Base-by-base conservation (phyloP, 2,329 filamentous ascomycete species). In the Madurella fahalii region DNA sequence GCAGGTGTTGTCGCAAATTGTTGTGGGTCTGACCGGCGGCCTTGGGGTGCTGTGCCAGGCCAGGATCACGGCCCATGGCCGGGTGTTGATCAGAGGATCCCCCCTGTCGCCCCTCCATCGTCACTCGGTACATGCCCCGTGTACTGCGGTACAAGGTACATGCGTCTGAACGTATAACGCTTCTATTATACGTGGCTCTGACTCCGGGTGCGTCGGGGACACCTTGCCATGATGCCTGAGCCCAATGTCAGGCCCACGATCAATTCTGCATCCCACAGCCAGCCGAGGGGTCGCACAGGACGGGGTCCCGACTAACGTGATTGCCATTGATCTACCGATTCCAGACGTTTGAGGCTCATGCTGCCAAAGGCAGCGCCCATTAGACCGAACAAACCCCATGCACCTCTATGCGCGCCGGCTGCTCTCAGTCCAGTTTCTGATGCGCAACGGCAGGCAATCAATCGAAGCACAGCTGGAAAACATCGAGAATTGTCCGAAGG, bases 1-100 rank as follows among this genome's bases (percentile, higher is more conserved):
- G 58, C 59, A 69, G 71, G 54, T 76, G 72, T 72, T 78, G 76
- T 79, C 76, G 79, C 76, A 79, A 77, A 78, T 76, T 77, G 71
- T 69, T 70, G 76, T 79, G 77, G 77, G 75, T 74, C 76, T 54
- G 58, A 63, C 60, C 59, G 59, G 60, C 61, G 64, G 57, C 55
- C 58, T 52, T 59, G 60, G 61, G 63, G 58, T 63, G 58, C 60
- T 61, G 61, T 69, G 68, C 67, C 67, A 71, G 69, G 67, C 64
- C 71, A 73, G 69, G 71, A 73, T 68, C 68, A 71, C 56, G 61
- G 60, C 56, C 61, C 64, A 61, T 54, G 64, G 54, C 59, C 60
- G 57, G 57, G 59, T 59, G 65, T 47, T 61, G 65, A 67, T 66
- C 65, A 60, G 52, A 63, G 50, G 61, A 58, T 25, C 34, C 9